Conservation (phyloP, 2,329 filamentous ascomycete genomes). For the Teratosphaeria gauchensis region DNA sequence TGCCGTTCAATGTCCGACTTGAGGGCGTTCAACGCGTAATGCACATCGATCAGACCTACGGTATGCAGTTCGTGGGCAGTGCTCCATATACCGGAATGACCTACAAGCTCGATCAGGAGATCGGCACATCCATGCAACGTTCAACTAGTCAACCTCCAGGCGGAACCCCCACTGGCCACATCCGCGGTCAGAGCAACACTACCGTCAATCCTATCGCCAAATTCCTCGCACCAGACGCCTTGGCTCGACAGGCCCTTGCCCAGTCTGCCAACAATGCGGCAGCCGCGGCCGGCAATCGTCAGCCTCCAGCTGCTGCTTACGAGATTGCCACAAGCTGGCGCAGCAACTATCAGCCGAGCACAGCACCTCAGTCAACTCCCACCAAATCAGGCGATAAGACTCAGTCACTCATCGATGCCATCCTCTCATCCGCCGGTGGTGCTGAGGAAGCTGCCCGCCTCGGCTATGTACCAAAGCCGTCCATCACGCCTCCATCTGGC, state of each 20-base stretch:
- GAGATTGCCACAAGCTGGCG: constrained; percentile 17
- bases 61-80: constrained; percentile 23
- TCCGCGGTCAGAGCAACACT: constrained; percentile 9
- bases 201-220: constrained; percentile 2
- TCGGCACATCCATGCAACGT: constrained; percentile 3
- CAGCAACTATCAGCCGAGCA: constrained; percentile 3
- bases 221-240: constrained; percentile 13
- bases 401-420: constrained; percentile 20
- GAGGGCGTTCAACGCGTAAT: constrained; percentile 28
- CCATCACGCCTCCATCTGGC: constrained; percentile 26
- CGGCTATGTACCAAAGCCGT: constrained; percentile 13
- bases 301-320: constrained; percentile 12
- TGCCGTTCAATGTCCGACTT: constrained; percentile 30
- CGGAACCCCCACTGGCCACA: constrained; percentile 2
- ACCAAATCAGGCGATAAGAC: constrained; percentile 7
- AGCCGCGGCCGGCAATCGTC: constrained; percentile 1
- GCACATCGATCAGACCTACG: constrained; percentile 19
- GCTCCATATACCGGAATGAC: constrained; percentile 14
- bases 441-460: constrained; percentile 19
- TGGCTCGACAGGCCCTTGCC: constrained; percentile 13
- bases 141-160: constrained; percentile 11
- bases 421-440: constrained; percentile 19
- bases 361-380: not conserved
- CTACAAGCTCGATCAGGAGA: constrained; percentile 15
- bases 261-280: constrained; percentile 1